These are phyloP conservation scores for Pichia sporocuriosa DNA, from an alignment of 805 yeast species.

Conservation along the genomic window DNA sequence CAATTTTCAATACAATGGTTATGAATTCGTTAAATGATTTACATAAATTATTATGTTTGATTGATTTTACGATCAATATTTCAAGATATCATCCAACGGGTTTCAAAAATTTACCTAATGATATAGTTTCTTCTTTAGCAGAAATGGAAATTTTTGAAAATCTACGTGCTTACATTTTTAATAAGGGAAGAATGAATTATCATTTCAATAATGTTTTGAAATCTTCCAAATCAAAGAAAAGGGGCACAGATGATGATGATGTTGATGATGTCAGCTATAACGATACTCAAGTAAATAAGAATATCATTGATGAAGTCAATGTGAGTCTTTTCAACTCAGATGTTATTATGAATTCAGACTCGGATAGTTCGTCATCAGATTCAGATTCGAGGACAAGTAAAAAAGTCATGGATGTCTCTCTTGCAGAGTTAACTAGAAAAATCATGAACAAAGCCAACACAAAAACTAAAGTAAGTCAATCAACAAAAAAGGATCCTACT, in stretches of 20 bases:
- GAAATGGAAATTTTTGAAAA: constrained; percentile 9
- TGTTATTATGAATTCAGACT: neutral
- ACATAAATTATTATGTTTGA: constrained; percentile 18
- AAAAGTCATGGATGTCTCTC: constrained; percentile 10
- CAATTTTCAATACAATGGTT: constrained; percentile 14
- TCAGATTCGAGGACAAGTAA: neutral
- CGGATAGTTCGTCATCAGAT: neutral
- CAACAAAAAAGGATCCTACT: too few species aligned
- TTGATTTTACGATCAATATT: constrained; percentile 21
- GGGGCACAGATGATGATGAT: neutral
- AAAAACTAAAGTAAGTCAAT: neutral
- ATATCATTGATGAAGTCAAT: neutral
- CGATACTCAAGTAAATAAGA: neutral
- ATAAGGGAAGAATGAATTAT: constrained; percentile 20
- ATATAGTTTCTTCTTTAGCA: constrained; percentile 11
- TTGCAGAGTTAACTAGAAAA: constrained; percentile 15
- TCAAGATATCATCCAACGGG: constrained; percentile 18
- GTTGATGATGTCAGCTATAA: neutral
- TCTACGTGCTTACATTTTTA: constrained; percentile 12
- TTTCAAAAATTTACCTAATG: constrained; percentile 21
- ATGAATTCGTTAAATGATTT: constrained; percentile 6
- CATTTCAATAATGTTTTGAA: constrained; percentile 12
- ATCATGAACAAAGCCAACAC: constrained; percentile 10
- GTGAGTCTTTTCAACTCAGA: neutral
- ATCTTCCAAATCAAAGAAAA: neutral